Base-by-base conservation (phyloP, 495 filamentous ascomycete genomes). In the Podospora australis region DNA sequence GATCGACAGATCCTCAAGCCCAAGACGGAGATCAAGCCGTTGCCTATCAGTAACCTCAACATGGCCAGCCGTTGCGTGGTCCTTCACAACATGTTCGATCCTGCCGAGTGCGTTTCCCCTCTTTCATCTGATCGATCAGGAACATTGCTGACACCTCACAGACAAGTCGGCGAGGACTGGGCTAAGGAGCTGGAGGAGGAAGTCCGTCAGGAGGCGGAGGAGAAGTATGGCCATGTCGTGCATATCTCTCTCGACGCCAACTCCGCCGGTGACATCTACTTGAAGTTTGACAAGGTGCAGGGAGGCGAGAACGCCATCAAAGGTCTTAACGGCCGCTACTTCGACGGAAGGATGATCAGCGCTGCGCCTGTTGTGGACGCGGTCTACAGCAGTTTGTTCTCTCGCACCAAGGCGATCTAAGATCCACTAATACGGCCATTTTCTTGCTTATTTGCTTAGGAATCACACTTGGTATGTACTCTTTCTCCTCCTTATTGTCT, bases 271-370 rank as follows among this genome's bases (percentile, higher is more conserved):
- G 94, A 97, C 61, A 91, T 99, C 60, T 99, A 96, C 68, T 80
- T 97, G 62, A 97, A 97, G 68, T 99, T 97, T 65, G 88, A 96
- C 70, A 84, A 87, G 52, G 87, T 96, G 48, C 79, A 87, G 57
- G 92, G 90, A 46, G 94, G 91, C 59, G 87, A 96, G 64, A 97
- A 96, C 56, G 92, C 94, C 49, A 90, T 96, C 74, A 92, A 95
- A 65, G 94, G 94, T 52, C 77, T 99, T 45, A 99, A 97, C 65
- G 94, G 94, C 38, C 83, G 94, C 54, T 95, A 88, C 72, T 99
- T 97, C 63, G 90, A 86, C 49, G 89, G 88, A 47, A 78, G 78
- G 49, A 86, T 87, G 70, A 95, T 97, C 67, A 88, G 80, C 60
- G 94, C 91, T 56, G 85, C 89, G 56, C 92, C 89, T 62, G 89